Base-by-base conservation (phyloP, 306 rosid species). In the Sicyos baderoa region DNA sequence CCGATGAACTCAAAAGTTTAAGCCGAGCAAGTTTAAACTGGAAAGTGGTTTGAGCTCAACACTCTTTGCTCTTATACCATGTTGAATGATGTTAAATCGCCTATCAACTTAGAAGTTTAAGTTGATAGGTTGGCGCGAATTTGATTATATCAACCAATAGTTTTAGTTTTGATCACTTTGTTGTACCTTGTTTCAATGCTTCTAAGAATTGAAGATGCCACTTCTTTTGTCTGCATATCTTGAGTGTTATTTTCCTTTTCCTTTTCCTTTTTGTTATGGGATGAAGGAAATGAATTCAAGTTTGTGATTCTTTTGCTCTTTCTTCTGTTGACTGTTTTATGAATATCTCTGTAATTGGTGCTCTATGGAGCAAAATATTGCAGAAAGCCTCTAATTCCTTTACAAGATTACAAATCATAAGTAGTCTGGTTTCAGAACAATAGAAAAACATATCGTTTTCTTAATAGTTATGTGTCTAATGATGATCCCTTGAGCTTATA, bases 161-260 rank as follows among this genome's bases (percentile, higher is more conserved):
- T 29, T 13, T 18, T 49, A 66, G 32, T 66, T 45, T 66, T 22
- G 13, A 47, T 47, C 44, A 45, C 71, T 19, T 64, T 14, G 32
- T 22, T 64, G 19, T 48, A 9, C 19, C 17, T 40, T 63, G 67
- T 60, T 32, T 32, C 42, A 60, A 16, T 60, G 45, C 47, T 62
- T 62, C 16, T 62, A 10, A 40, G 69, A 62, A 18, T 37, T 62
- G 69, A 37, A 40, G 51, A 62, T 5, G 29, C 51, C 51, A 62
- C 29, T 62, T 62, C 14, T n/a, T 58, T 58, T 63, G 52, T 19
- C 35, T 42, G 17, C 21, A 35, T 29, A 3, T 42, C 49, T 64
- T 44, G 27, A 62, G 1, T 15, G 9, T 18, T 42, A 51, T 37
- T 32, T 61, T 40, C 4, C 7, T 14, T 48, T 48, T 47, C 2